These are phyloP conservation scores for Raffaelea arxii DNA, from an alignment of 2,329 filamentous ascomycete genomes.

Conservation along the genomic window DNA sequence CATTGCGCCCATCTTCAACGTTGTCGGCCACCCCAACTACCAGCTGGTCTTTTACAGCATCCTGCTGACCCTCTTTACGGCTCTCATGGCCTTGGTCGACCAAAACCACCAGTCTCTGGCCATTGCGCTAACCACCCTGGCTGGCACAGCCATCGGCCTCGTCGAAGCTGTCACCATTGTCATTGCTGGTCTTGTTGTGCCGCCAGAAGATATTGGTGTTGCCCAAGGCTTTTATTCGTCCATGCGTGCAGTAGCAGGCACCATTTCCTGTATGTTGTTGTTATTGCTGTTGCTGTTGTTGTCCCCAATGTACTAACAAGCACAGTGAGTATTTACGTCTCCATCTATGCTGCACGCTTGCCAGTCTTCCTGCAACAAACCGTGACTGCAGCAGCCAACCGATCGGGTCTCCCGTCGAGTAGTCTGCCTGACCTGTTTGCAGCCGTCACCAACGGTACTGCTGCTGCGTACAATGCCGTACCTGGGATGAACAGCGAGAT, in stretches of 20 bases:
- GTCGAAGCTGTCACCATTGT: constrained; percentile 8
- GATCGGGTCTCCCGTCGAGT: background rate
- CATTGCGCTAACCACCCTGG: constrained; percentile 6
- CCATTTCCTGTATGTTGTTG: background rate
- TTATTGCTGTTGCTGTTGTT: background rate
- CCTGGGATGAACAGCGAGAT: constrained; percentile 4
- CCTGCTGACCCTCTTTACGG: constrained; percentile 3
- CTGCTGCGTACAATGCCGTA: constrained; percentile 3
- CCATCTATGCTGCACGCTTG: constrained; percentile 4
- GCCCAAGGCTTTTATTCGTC: constrained; percentile 3
- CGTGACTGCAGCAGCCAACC: background rate
- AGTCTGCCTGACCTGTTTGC: constrained; percentile 1
- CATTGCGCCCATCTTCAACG: constrained; percentile 3
- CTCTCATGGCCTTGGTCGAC: background rate
- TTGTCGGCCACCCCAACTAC: constrained; percentile 3
- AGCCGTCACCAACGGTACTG: constrained; percentile 3
- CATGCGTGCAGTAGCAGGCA: constrained; percentile 1
- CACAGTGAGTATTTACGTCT: constrained; percentile 4
- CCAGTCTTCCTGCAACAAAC: constrained; percentile 1
- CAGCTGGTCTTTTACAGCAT: constrained; percentile 3
- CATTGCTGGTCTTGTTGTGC: constrained; percentile 6
- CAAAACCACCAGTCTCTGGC: constrained; percentile 2
- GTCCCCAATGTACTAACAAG: background rate
- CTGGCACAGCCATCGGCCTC: constrained; percentile 6
- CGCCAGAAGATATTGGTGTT: constrained; percentile 7